Conservation (phyloP, 2,329 filamentous ascomycete genomes). For the Fusarium verticillioides region DNA sequence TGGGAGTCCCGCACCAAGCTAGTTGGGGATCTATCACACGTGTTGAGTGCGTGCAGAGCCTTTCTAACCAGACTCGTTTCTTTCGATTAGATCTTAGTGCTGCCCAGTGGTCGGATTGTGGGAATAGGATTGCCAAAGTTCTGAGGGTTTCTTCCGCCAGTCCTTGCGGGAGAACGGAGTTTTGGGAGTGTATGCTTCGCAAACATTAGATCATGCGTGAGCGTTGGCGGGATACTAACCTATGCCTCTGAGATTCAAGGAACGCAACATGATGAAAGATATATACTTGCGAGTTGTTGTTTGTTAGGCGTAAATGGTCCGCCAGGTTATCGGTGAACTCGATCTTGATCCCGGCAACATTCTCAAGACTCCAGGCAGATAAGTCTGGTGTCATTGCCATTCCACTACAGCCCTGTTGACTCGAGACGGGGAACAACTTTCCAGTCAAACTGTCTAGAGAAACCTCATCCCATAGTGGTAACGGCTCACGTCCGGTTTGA, state of each 20-base stretch:
- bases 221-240: fast-evolving
- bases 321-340: fast-evolving
- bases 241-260: fast-evolving
- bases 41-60: not conserved
- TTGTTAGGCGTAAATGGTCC: fast-evolving
- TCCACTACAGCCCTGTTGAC: fast-evolving
- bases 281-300: fast-evolving
- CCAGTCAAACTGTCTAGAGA: fast-evolving
- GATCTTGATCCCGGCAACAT: not conserved
- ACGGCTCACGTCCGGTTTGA: fast-evolving
- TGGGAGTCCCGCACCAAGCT: not conserved
- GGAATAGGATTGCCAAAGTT: fast-evolving
- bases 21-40: fast-evolving
- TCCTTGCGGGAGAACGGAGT: fast-evolving
- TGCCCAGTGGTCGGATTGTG: fast-evolving
- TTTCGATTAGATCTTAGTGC: fast-evolving
- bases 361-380: not conserved
- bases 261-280: fast-evolving
- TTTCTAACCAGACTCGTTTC: not conserved
- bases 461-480: fast-evolving
- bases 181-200: not conserved
- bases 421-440: fast-evolving
- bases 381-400: fast-evolving
- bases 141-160: fast-evolving
- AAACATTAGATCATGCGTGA: fast-evolving